phyloP scores from a whole-genome alignment of 345 rosid species.

The Syzygium jambos region DNA sequence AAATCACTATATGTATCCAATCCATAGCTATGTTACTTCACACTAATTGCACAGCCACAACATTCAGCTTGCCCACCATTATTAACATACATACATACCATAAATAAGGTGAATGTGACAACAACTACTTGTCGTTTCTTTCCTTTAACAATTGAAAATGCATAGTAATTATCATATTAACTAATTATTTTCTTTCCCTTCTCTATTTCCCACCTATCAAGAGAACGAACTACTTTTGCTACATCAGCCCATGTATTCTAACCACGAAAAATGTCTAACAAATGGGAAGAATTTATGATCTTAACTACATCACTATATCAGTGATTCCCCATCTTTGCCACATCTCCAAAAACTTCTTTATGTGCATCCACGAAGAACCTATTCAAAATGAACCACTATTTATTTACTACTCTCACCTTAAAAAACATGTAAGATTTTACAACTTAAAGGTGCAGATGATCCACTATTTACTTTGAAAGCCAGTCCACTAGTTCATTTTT shows the following conservation, averaged over 20 bases:
- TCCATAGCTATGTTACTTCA: background rate
- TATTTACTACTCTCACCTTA: background rate
- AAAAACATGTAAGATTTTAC: background rate
- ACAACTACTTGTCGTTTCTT: background rate
- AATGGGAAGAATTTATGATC: background rate
- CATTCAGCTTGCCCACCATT: background rate
- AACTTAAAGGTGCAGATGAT: background rate
- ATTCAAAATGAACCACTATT: background rate
- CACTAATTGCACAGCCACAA: background rate
- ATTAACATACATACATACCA: background rate
- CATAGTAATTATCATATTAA: background rate
- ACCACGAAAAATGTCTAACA: background rate
- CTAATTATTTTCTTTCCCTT: background rate
- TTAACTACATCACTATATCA: background rate
- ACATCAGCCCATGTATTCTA: background rate
- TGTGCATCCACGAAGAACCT: background rate
- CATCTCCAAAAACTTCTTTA: background rate
- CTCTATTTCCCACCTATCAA: background rate
- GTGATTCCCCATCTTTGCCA: background rate
- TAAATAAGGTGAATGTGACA: background rate
- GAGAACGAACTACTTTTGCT: background rate
- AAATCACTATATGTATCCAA: background rate
- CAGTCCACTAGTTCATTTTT: background rate
- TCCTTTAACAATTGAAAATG: background rate
- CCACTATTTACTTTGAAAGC: background rate